Percentiles rank a stretch among this genome's conserved stretches.
Conservation (phyloP, 768 basidiomycete genomes). For the Dentipellis sp. region DNA sequence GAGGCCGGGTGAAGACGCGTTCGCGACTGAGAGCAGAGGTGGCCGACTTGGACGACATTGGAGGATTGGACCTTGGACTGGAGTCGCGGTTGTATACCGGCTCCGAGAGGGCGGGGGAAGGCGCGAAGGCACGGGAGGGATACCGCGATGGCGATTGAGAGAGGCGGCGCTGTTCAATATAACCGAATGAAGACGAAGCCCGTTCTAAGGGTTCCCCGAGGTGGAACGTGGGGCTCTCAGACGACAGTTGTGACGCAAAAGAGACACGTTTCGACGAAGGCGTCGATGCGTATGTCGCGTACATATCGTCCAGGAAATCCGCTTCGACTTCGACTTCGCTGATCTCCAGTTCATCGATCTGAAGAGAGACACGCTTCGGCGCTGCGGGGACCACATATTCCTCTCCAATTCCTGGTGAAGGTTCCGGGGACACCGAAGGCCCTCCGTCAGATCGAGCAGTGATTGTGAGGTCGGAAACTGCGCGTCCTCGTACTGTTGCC, state of each 20-base stretch:
- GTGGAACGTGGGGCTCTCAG: not conserved
- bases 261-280: slow-evolving; percentile 9
- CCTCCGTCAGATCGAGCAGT: not conserved
- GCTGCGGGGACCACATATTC: not conserved
- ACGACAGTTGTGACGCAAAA: slow-evolving; percentile 1
- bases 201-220: not conserved
- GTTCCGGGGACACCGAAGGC: not conserved
- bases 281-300: slow-evolving; percentile 4
- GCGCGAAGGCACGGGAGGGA: not conserved
- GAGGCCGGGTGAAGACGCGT: slow-evolving; percentile 22
- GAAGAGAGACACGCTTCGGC: not conserved
- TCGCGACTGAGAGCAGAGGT: not conserved
- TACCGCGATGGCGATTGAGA: not conserved
- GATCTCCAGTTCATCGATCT: not conserved
- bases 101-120: not conserved
- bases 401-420: not conserved
- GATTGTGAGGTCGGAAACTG: not conserved
- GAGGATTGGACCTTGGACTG: not conserved
- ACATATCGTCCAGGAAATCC: not conserved
- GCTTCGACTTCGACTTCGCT: not conserved
- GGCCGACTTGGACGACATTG: not conserved
- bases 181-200: not conserved
- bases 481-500: not conserved
- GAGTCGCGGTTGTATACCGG: not conserved
- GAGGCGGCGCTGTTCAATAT: not conserved